Base-by-base conservation (phyloP, 352 stramenopile genomes). In the Globisporangium alternatum region DNA sequence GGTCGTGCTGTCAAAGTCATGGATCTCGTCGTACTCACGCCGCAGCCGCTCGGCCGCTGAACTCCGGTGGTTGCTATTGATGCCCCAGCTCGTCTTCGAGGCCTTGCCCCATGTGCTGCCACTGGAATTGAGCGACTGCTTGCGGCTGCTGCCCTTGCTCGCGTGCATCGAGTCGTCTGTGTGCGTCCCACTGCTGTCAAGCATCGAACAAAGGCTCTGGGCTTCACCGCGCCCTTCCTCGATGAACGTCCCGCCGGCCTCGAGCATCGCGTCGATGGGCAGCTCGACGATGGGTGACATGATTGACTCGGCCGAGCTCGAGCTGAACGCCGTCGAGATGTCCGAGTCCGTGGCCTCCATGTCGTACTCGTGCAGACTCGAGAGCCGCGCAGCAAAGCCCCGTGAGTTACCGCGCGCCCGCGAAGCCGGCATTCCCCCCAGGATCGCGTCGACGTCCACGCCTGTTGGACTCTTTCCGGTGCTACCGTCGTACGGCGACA, bases 351-450 rank as follows among this genome's bases (percentile, higher is more conserved):
- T 59, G 68, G 43, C 59, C 51, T 67, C 67, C 25, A 35, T 72
- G 51, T 87, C 79, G 63, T 86, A 89, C 64, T 92, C 83, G 57
- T 80, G 64, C 55, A 92, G 68, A n/a, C 79, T 86, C 47, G 81
- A 82, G 25, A 92, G 72, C n/a, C 75, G 69, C 47, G 79, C 69
- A 30, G 74, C 66, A 13, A 83, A 71, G 28, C 67, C 67, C 12
- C 65, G 51, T 48, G 71, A 54, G 33, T 65, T 51, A 31, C 71
- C 54, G 53, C 64, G 45, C 49, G 65, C 22, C 17, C 56, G 59
- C 25, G 51, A 41, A 13, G n/a, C 19, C 41, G 69, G 69, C 5
- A 63, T 66, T 6, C 64, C 69, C 31, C 35, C 69, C 45, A 77
- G 64, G 9, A 77, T 79, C 60, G 72, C 66, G 45, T 72, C 72